Evolutionary conservation across 2,329 filamentous ascomycete genomes (phyloP), one percentile per base, ranked within the genome.

Genomic region (Pestalotiopsis sp.): DNA sequence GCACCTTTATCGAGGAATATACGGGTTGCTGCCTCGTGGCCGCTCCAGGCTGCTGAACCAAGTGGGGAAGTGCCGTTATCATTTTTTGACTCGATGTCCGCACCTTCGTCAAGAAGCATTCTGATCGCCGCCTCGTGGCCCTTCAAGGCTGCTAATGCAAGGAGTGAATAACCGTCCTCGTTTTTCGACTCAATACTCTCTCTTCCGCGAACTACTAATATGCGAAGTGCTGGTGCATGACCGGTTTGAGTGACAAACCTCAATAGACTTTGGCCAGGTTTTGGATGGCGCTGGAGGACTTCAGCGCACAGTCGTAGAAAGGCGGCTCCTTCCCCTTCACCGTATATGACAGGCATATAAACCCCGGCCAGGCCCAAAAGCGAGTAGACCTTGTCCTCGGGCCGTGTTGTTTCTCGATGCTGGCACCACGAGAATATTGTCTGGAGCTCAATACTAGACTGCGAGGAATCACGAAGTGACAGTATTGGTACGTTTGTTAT

Each of bases 401-500:
- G 61, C 17, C 61, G 36, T 41, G 61, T 63, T 49, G 61, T 63
- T 23, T 45, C 31, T 3, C 61, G 61, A 5, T 63, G 13, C 2
- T 45, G n/a, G 9, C 14, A 63, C 61, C 61, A 63, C 7, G 31
- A 41, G 36, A 63, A 20, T 49, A 17, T 39, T 25, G 61, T 63
- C 1, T 41, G 1, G 17, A 45, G 31, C 14, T n/a, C 25, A 1
- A 63, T n/a, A 9, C 49, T 27, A 7, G 27, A 45, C 2, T 63
- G 14, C 36, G 11, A 39, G 38, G 4, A 6, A 49, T 9, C 1
- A 11, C 36, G 61, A 45, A 79, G 73, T 5, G 70, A 72, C 14
- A 23, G 11, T 27, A 68, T 12, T 20, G 70, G 58, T 38, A 78
- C 75, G 0, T 66, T 66, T 11, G 75, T 79, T 5, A 75, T 71